A percentile compares a stretch with the other conserved stretches of the same genome.
phyloP scores from a whole-genome alignment of 2,329 filamentous ascomycete genomes.

The Fusarium haematococcum region DNA sequence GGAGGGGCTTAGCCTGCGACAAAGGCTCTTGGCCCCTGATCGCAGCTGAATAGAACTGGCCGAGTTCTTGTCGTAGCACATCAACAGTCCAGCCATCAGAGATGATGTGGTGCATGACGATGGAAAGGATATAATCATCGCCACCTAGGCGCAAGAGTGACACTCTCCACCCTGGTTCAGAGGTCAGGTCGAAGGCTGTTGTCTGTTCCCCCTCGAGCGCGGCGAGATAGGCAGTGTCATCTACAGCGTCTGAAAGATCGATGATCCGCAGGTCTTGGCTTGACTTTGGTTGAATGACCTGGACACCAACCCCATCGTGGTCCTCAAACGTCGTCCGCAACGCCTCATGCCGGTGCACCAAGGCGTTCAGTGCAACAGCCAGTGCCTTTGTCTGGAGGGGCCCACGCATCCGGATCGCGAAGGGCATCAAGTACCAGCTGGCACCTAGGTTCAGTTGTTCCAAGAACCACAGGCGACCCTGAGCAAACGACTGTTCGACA shows the following conservation, averaged over 20 bases:
- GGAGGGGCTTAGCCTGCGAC: constrained; percentile 14
- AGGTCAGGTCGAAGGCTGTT: constrained; percentile 37
- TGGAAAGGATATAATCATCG: constrained; percentile 23
- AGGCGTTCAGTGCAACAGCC: background rate
- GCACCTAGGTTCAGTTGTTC: constrained; percentile 7
- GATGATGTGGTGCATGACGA: constrained; percentile 41
- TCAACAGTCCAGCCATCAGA: constrained; percentile 42
- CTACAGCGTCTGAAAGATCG: constrained; percentile 67
- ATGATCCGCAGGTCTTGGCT: constrained; percentile 49
- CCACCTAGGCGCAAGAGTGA: constrained; percentile 17
- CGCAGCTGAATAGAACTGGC: constrained; percentile 29
- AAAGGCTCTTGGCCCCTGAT: background rate
- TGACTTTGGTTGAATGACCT: background rate
- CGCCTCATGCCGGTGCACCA: constrained; percentile 5
- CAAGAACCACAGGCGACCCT: constrained; percentile 13
- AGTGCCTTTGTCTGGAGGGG: background rate
- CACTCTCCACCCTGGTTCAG: constrained; percentile 39
- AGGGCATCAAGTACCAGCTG: constrained; percentile 8
- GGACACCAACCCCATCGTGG: background rate
- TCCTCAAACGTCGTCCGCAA: background rate
- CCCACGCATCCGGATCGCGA: constrained; percentile 5
- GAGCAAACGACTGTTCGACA: constrained; percentile 4
- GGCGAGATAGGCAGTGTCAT: background rate
- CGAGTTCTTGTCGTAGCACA: constrained; percentile 16
- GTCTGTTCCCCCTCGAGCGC: constrained; percentile 24